Conservation (phyloP, 768 basidiomycete species). For the Ramaria rubella region DNA sequence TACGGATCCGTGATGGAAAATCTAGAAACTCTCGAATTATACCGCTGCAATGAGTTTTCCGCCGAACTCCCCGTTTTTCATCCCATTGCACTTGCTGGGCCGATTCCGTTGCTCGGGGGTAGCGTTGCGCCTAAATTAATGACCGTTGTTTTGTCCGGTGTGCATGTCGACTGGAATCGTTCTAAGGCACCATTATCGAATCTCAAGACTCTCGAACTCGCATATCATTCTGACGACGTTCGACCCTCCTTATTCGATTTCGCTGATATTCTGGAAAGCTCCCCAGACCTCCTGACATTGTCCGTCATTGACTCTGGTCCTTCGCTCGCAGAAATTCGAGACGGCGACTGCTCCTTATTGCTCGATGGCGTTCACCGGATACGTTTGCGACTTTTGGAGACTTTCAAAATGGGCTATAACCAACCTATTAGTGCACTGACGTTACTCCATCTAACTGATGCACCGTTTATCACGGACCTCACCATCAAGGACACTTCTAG, state of each 20-base stretch:
- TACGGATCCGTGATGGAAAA: slow-evolving; percentile 23
- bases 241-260: slow-evolving; percentile 45
- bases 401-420: neutral
- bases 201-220: slow-evolving; percentile 42
- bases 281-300: slow-evolving; percentile 36
- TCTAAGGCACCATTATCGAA: slow-evolving; percentile 28
- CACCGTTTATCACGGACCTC: neutral
- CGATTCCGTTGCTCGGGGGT: slow-evolving; percentile 37
- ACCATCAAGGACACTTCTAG: neutral
- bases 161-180: slow-evolving; percentile 48
- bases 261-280: slow-evolving; percentile 35
- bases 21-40: slow-evolving; percentile 40
- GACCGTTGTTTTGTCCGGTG: slow-evolving; percentile 44
- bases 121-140: slow-evolving; percentile 29
- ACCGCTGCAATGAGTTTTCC: slow-evolving; percentile 54
- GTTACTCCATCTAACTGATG: neutral
- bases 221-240: slow-evolving; percentile 46
- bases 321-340: neutral
- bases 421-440: neutral
- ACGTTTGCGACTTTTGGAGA: neutral
- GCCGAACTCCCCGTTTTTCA: slow-evolving; percentile 39
- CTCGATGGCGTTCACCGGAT: neutral
- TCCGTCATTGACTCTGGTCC: slow-evolving; percentile 45
- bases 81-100: slow-evolving; percentile 34
- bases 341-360: neutral